Conservation (phyloP, 139 green algal genomes). For the Pycnococcus provasolii region DNA sequence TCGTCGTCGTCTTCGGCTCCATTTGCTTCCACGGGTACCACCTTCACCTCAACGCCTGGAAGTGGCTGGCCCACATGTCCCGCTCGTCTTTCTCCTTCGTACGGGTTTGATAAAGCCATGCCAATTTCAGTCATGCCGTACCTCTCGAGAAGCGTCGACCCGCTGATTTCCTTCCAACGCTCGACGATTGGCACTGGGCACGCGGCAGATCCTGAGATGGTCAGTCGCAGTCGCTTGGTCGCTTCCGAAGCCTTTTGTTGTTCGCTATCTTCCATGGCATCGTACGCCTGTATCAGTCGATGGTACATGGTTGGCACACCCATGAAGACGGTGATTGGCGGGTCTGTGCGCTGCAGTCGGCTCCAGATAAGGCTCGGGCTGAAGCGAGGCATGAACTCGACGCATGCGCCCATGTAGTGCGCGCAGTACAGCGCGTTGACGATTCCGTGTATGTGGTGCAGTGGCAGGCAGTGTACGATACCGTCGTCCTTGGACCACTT, state of each 20-base stretch:
- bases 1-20: not conserved
- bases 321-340: slow-evolving; percentile 69
- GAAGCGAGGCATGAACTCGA: slow-evolving; percentile 74
- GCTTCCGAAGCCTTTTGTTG: slow-evolving; percentile 27
- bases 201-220: slow-evolving; percentile 74
- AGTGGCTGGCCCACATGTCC: slow-evolving; percentile 77
- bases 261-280: slow-evolving; percentile 33
- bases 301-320: slow-evolving; percentile 95
- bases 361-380: slow-evolving; percentile 35
- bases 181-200: slow-evolving; percentile 69
- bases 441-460: slow-evolving; percentile 87
- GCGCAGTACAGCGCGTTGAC: slow-evolving; percentile 80
- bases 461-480: slow-evolving; percentile 79
- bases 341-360: not conserved
- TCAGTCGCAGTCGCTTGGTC: slow-evolving; percentile 53
- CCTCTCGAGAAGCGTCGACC: slow-evolving; percentile 67
- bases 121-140: slow-evolving; percentile 98
- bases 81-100: slow-evolving; percentile 33
- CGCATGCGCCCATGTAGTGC: slow-evolving; percentile 48
- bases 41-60: slow-evolving; percentile 51
- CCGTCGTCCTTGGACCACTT: slow-evolving; percentile 54
- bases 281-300: slow-evolving; percentile 57
- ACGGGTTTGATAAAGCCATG: slow-evolving; percentile 88
- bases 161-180: slow-evolving; percentile 45
- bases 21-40: not conserved